Conservation (phyloP, 2,329 filamentous ascomycete genomes). For the Fusarium illudens region DNA sequence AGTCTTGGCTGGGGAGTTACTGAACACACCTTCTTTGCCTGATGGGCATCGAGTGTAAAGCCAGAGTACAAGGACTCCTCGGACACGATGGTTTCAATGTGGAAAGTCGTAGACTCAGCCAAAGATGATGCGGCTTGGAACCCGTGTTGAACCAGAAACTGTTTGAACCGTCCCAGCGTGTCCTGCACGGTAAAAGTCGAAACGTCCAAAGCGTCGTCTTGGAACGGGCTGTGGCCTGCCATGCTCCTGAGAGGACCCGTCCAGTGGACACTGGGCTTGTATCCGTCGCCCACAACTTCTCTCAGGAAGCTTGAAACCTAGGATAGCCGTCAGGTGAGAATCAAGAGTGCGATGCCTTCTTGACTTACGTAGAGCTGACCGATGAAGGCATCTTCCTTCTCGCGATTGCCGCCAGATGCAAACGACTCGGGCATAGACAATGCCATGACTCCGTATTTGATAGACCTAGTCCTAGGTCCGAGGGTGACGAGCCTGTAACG, state of each 20-base stretch:
- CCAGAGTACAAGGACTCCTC: background rate
- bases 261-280: background rate
- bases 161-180: background rate
- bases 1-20: background rate
- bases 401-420: background rate
- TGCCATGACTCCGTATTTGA: background rate
- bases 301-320: background rate
- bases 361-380: background rate
- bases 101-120: background rate
- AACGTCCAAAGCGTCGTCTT: background rate
- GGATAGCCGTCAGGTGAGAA: background rate
- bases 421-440: background rate
- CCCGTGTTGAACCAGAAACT: background rate
- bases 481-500: background rate
- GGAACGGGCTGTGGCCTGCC: background rate
- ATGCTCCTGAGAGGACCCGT: background rate
- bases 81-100: background rate
- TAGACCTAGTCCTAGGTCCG: background rate
- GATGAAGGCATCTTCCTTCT: background rate
- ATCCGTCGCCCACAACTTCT: background rate
- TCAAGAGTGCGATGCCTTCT: background rate
- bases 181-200: background rate
- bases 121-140: background rate
- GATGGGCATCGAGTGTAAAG: background rate
- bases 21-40: background rate